Evolutionary conservation across 2,329 filamentous ascomycete species (phyloP).

Genomic region (Huntiella bhutanensis): DNA sequence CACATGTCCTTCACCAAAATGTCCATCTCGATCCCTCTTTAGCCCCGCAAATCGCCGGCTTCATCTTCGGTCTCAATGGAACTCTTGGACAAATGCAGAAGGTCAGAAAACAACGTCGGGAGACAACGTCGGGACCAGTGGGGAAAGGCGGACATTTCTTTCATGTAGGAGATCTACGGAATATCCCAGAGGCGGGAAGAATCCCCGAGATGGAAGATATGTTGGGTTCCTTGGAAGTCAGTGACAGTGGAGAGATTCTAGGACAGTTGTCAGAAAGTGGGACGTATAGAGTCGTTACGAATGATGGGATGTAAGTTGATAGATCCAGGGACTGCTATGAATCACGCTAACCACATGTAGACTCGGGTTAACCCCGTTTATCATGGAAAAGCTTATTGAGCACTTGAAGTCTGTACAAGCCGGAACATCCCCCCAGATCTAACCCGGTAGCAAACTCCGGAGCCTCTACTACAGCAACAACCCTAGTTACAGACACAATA

Average conservation of each 20-base stretch:
- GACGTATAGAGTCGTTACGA: conserved; percentile 44
- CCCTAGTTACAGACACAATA: no score
- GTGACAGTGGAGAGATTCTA: conserved; percentile 35
- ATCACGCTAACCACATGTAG: not conserved
- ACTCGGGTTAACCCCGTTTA: conserved; percentile 32
- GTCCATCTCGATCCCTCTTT: conserved; percentile 38
- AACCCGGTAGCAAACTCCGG: no score
- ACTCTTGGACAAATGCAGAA: conserved; percentile 14
- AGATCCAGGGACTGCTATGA: conserved; percentile 8
- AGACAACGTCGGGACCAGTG: conserved; percentile 25
- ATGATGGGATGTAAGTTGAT: conserved; percentile 44
- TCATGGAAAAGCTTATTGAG: conserved; percentile 31
- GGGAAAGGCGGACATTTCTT: conserved; percentile 40
- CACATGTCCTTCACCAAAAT: conserved; percentile 35
- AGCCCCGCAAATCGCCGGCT: conserved; percentile 32
- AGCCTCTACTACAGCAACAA: no score
- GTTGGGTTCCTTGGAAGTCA: conserved; percentile 46
- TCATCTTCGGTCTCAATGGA: conserved; percentile 39
- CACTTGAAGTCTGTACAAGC: no score
- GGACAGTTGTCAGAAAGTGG: conserved; percentile 40
- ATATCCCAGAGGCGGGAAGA: conserved; percentile 46
- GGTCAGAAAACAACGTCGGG: conserved; percentile 4
- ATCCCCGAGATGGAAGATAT: conserved; percentile 56
- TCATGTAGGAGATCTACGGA: conserved; percentile 44
- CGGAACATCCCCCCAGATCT: no score